Base-by-base conservation (phyloP, 176 grass and related monocot species). In the Carex littledalei region DNA sequence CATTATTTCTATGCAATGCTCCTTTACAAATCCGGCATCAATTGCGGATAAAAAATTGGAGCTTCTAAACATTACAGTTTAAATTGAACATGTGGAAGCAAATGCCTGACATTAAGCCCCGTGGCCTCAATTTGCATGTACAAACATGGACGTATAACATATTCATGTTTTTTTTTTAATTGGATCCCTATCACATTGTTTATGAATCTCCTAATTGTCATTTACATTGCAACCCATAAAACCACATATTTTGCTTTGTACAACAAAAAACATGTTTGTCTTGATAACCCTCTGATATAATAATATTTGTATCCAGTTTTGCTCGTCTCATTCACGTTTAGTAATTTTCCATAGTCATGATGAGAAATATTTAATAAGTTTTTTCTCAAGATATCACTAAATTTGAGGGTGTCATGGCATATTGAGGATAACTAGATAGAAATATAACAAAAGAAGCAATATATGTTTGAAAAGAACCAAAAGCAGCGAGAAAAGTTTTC, bases 401-500 rank as follows among this genome's bases (percentile, higher is more conserved):
- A 82, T 16, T 67, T 65, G 59, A 52, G 61, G 58, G 61, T 12
- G 35, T 66, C 3, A 45, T 63, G 78, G 7, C 56, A 81, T 64
- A 82, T 63, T 12, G 55, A 81, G 17, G 39, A 80, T 37, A 62
- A 17, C 17, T 66, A 67, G 39, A 83, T 16, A 31, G 39, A 67
- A 66, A 50, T 50, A 29, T 53, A 16, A 52, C 37, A 53, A 81
- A 81, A 41, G 57, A 65, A 83, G 80, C 41, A 83, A 65, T 29
- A 52, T 16, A 13, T 29, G 32, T 65, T 32, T 67, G 80, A 83
- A 67, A 83, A 32, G 11, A 81, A 67, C 80, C 35, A 83, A 83
- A 83, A 83, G 39, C 80, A 83, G 80, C 32, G 43, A 49, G 80
- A 17, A 31, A 65, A 50, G 15, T 20, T 83, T 83, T 83, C 80